Evolutionary conservation across 345 rosid genomes (phyloP).

Genomic region (Noccaea bulbosa): DNA sequence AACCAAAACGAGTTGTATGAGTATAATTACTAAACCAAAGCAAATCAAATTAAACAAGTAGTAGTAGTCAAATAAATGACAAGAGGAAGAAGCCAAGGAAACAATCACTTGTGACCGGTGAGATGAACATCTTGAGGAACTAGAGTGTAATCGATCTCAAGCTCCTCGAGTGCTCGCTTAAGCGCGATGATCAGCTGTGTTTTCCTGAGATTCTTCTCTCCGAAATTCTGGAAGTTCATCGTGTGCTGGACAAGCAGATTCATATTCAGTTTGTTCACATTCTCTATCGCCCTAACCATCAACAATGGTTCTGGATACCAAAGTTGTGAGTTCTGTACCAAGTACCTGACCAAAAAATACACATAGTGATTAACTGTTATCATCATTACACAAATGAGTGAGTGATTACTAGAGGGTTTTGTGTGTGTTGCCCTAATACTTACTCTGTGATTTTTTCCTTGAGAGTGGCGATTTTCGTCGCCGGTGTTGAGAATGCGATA

Average conservation of each 20-base stretch:
- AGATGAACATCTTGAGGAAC: slow-evolving; percentile 55
- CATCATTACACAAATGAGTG: not conserved
- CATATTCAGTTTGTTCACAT: slow-evolving; percentile 52
- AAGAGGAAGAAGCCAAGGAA: not conserved
- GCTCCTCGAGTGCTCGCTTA: slow-evolving; percentile 54
- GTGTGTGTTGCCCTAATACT: slow-evolving; percentile 15
- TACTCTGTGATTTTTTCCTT: slow-evolving; percentile 64
- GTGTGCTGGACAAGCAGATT: slow-evolving; percentile 49
- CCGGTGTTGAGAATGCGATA: slow-evolving; percentile 71
- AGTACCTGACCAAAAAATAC: slow-evolving; percentile 46
- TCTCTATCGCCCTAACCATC: slow-evolving; percentile 56
- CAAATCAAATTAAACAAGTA: not conserved
- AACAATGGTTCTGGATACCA: slow-evolving; percentile 51
- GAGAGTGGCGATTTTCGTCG: slow-evolving; percentile 55
- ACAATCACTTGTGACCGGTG: slow-evolving; percentile 28
- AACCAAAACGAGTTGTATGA: not conserved
- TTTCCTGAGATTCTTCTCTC: slow-evolving; percentile 57
- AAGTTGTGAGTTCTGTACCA: slow-evolving; percentile 45
- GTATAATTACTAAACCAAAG: not conserved
- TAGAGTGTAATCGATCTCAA: slow-evolving; percentile 51
- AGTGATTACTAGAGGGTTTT: not conserved
- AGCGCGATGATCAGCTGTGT: slow-evolving; percentile 51
- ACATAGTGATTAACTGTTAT: not conserved
- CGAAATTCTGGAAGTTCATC: slow-evolving; percentile 57
- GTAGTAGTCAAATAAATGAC: not conserved